Conservation (phyloP, 1,284 basidiomycete species). For the Phenoliferia sp. region DNA sequence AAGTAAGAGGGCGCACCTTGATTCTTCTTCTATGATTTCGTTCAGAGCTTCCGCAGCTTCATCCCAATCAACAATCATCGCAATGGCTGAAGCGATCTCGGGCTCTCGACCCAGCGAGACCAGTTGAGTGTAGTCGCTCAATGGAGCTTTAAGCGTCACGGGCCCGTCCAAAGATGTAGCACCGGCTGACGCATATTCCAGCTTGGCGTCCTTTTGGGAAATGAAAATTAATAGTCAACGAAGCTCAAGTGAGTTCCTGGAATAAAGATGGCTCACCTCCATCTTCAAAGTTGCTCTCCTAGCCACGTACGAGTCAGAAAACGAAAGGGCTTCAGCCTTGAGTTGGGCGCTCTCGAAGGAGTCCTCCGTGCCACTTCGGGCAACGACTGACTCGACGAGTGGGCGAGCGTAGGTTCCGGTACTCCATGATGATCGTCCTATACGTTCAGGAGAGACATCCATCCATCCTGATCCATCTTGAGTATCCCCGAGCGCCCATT, state of each 20-base stretch:
- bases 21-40: background rate
- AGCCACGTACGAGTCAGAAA: constrained; percentile 32
- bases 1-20: background rate
- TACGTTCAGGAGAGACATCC: background rate
- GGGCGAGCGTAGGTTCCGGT: background rate
- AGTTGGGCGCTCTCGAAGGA: background rate
- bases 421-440: constrained; percentile 13
- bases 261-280: constrained; percentile 23
- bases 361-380: background rate
- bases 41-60: background rate
- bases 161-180: background rate
- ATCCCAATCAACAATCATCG: background rate
- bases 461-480: constrained; percentile 2
- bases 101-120: constrained; percentile 4
- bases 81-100: background rate
- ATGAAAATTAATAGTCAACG: no score
- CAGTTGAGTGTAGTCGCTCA: background rate
- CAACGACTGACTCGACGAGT: no score
- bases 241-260: background rate
- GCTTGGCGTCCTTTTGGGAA: background rate
- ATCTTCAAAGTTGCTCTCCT: constrained; percentile 13
- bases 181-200: background rate
- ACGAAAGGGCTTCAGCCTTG: constrained; percentile 26
- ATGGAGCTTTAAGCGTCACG: background rate
- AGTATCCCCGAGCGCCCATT: constrained; percentile 11